These are phyloP conservation scores for Ogataea thermomethanolica DNA, from an alignment of 805 yeast genomes.

Conservation along the genomic window DNA sequence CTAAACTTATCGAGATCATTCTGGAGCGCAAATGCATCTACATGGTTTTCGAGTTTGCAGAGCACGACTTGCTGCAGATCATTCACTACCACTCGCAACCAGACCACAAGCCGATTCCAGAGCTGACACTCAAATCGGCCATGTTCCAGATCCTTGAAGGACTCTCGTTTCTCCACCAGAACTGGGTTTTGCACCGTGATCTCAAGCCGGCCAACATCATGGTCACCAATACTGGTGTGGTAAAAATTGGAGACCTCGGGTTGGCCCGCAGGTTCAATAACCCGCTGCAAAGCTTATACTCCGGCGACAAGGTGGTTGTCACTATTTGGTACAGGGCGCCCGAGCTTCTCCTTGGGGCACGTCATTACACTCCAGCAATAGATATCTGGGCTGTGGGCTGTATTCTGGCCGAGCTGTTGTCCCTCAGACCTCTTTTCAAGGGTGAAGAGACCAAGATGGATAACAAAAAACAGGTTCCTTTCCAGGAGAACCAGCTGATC, in stretches of 20 bases:
- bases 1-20: slow-evolving; percentile 75
- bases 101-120: slow-evolving; percentile 74
- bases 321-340: slow-evolving; percentile 98
- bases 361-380: slow-evolving; percentile 90
- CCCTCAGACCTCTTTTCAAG: slow-evolving; percentile 88
- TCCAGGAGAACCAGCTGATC: slow-evolving; percentile 87
- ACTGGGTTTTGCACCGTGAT: slow-evolving; percentile 95
- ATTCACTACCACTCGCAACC: slow-evolving; percentile 94
- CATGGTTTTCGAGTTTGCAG: slow-evolving; percentile 95
- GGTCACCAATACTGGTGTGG: slow-evolving; percentile 87
- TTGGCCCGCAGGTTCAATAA: slow-evolving; percentile 84
- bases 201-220: slow-evolving; percentile 96
- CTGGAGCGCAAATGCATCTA: slow-evolving; percentile 86
- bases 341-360: slow-evolving; percentile 81
- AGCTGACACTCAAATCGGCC: slow-evolving; percentile 73
- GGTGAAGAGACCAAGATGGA: slow-evolving; percentile 98
- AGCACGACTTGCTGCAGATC: slow-evolving; percentile 90
- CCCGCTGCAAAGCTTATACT: slow-evolving; percentile 78
- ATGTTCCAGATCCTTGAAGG: slow-evolving; percentile 93
- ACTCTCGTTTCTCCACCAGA: slow-evolving; percentile 85
- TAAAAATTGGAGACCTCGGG: slow-evolving; percentile 94
- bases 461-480: slow-evolving; percentile 87
- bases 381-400: slow-evolving; percentile 97
- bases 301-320: slow-evolving; percentile 94
- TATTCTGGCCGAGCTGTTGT: slow-evolving; percentile 84